Evolutionary conservation across 202 grass and related monocot species (phyloP), one percentile per base, ranked within the genome.

Genomic region (Brachypodium distachyon): DNA sequence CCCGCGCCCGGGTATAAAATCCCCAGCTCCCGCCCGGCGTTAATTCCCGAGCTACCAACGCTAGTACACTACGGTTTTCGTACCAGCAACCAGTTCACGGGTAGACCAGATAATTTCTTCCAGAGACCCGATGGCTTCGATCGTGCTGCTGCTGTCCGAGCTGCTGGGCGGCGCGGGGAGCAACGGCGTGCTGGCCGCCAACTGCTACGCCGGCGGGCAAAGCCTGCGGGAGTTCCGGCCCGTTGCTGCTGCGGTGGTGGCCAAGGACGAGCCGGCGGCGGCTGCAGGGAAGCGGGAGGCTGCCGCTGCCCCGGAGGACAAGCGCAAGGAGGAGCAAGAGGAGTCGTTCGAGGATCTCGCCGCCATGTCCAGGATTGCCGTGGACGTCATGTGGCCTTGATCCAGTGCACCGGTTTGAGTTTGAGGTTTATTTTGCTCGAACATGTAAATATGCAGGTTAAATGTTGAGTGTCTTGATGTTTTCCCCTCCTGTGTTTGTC

Each of bases 351-450:
- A 88, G 75, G 81, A 87, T 37, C 74, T 87, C 52, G 50, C 21
- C 0, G 31, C 52, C 1, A 12, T 78, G 61, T 64, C 85, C 68
- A 68, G 61, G 60, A 69, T 87, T 14, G 68, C 80, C 0, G 81
- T 88, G 36, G 81, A 88, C 53, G 22, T 84, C 9, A 83, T 83
- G 86, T 88, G 86, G 86, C 86, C 81, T 17, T 88, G 61, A 79
- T 19, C 2, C 34, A 10, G 7, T 2, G n/a, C 64, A 12, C 19
- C 36, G 7, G 43, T 66, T 8, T 38, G 61, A 4, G 38, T 66
- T 7, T n/a, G n/a, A n/a, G n/a, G n/a, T n/a, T n/a, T n/a, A n/a
- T n/a, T n/a, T n/a, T n/a, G n/a, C n/a, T n/a, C n/a, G n/a, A n/a
- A n/a, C n/a, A 36, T 36, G 33, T 36, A 36, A 36, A 36, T 36